Conservation (phyloP, 2,329 filamentous ascomycete species). For the Colletotrichum limetticola region DNA sequence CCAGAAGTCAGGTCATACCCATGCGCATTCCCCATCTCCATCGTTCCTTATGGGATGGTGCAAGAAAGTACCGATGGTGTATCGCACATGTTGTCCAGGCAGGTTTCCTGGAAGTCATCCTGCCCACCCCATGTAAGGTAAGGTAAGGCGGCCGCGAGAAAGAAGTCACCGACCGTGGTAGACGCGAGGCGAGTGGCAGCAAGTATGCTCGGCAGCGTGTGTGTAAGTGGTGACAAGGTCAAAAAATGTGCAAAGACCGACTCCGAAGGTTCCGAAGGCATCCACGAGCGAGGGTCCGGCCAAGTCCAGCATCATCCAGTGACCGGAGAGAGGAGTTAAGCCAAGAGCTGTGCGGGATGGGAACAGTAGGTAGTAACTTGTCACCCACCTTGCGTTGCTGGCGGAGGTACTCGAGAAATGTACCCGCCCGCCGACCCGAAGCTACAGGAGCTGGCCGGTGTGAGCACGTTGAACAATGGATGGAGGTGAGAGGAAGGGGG, state of each 20-base stretch:
- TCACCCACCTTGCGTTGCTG: neutral
- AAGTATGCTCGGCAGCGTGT: neutral
- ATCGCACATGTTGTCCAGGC: neutral
- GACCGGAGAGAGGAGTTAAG: neutral
- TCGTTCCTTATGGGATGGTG: neutral
- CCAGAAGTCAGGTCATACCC: neutral
- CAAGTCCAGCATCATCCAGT: neutral
- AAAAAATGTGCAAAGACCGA: neutral
- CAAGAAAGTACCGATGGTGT: neutral
- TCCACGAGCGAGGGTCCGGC: neutral
- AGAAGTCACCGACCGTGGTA: neutral
- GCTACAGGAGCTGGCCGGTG: neutral
- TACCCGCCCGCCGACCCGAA: neutral
- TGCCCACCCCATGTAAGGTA: neutral
- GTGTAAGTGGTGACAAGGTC: constrained; percentile 13
- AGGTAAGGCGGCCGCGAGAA: neutral
- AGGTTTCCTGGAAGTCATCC: neutral
- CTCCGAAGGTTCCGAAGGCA: constrained; percentile 31
- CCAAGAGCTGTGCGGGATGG: neutral
- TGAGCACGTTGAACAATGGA: neutral
- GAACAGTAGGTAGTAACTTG: neutral
- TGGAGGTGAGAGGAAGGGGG: neutral
- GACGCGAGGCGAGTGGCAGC: neutral
- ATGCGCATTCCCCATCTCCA: neutral
- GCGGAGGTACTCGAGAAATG: neutral